A percentile compares a stretch with the other conserved stretches of the same genome.
These are phyloP conservation scores for Kurtzmaniella natalensis DNA, from an alignment of 1,139 yeast genomes.

Conservation along the genomic window DNA sequence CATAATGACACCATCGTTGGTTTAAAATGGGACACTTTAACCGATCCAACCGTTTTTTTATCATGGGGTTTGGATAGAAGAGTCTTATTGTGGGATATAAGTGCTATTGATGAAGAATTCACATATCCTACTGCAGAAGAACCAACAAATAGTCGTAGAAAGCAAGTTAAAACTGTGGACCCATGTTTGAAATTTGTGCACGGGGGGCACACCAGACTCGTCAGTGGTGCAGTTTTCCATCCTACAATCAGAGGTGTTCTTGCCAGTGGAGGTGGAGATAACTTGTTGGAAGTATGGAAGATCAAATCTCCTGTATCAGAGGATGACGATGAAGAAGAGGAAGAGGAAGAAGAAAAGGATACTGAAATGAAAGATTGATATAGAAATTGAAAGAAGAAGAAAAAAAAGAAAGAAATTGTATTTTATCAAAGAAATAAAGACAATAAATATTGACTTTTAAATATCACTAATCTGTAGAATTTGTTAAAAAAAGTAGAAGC, in stretches of 20 bases:
- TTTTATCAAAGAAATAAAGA: no score
- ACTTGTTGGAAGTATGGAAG: slow-evolving; percentile 51
- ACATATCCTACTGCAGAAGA: slow-evolving; percentile 28
- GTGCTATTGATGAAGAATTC: slow-evolving; percentile 41
- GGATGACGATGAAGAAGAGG: slow-evolving; percentile 40
- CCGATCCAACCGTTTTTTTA: slow-evolving; percentile 33
- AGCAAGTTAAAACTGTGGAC: slow-evolving; percentile 40
- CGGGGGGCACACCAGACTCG: slow-evolving; percentile 55
- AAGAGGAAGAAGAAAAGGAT: slow-evolving; percentile 20
- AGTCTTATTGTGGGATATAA: slow-evolving; percentile 48
- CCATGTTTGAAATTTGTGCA: slow-evolving; percentile 59
- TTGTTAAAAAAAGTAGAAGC: no score
- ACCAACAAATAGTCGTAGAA: slow-evolving; percentile 16
- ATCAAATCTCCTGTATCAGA: slow-evolving; percentile 39
- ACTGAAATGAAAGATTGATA: slow-evolving; percentile 10
- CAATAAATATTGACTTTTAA: no score
- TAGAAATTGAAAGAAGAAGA: no score
- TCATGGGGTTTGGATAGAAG: slow-evolving; percentile 52
- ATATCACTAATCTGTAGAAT: no score
- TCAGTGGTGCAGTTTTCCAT: slow-evolving; percentile 49
- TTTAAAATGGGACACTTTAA: slow-evolving; percentile 31
- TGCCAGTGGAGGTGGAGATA: slow-evolving; percentile 51
- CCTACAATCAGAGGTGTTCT: slow-evolving; percentile 38
- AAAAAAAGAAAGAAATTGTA: no score
- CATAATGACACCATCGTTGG: slow-evolving; percentile 43